Conservation (phyloP, 2,329 filamentous ascomycete genomes). For the Diaporthe vaccinii region DNA sequence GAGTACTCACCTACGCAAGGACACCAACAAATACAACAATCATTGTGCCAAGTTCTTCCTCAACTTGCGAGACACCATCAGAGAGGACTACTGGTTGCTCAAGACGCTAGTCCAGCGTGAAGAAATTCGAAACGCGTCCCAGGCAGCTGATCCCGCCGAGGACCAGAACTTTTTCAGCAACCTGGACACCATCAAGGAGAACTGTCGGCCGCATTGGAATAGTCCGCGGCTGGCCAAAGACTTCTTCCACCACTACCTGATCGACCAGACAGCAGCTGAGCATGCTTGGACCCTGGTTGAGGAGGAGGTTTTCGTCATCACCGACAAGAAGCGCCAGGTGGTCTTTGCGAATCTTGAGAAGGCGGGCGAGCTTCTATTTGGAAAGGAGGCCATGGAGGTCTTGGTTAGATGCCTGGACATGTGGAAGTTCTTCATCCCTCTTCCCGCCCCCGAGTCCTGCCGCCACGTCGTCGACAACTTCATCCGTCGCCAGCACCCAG, state of each 20-base stretch:
- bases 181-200: conserved; percentile 12
- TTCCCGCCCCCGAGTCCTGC: conserved; percentile 41
- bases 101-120: background rate
- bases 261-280: conserved; percentile 35
- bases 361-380: conserved; percentile 37
- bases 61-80: background rate
- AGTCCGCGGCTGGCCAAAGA: conserved; percentile 25
- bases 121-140: background rate
- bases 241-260: conserved; percentile 38
- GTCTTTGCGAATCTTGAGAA: conserved; percentile 43
- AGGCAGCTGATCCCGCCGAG: background rate
- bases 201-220: conserved; percentile 34
- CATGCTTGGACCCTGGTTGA: conserved; percentile 37
- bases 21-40: background rate
- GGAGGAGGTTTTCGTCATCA: conserved; percentile 19
- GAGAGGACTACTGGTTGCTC: conserved; percentile 19
- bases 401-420: conserved; percentile 38
- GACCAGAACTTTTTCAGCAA: background rate
- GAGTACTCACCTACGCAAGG: background rate
- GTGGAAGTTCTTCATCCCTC: conserved; percentile 41
- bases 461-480: conserved; percentile 42
- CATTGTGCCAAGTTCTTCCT: background rate
- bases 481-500: conserved; percentile 41
- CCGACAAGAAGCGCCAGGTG: conserved; percentile 39
- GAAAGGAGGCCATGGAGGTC: conserved; percentile 8